Evolutionary conservation across 129 eudicot species (phyloP), one percentile per base, ranked within the genome.

Genomic region (Saussurea involucrata): DNA sequence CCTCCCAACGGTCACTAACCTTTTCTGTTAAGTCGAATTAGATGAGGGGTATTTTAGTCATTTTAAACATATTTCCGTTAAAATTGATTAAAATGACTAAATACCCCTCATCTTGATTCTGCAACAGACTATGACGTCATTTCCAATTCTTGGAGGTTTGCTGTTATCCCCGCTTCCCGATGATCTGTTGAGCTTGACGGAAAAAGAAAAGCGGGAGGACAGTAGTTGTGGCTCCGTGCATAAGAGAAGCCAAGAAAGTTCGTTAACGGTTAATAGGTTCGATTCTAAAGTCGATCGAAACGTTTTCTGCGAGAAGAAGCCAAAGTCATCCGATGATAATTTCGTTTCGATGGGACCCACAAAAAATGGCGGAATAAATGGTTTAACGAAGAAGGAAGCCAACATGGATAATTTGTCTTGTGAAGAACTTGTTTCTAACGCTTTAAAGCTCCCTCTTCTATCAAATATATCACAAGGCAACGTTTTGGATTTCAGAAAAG

Each of bases 71-170:
- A n/a, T n/a, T n/a, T n/a, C n/a, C n/a, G n/a, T n/a, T n/a, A n/a
- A n/a, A n/a, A 7, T 36, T 7, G 9, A 1, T 29, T 4, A 36
- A 36, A 36, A 11, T 7, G 12, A 12, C 44, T 3, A 11, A 61
- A 44, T 2, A 11, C 34, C 13, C 58, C 40, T 34, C 15, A 40
- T 64, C 25, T 34, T 68, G 61, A 66, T 68, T 46, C 28, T 80
- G 60, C 61, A 69, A 80, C 89, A 95, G 99, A 86, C 92, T 46
- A 92, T 95, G 99, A 95, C 99, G 57, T 88, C 97, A 22, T 85
- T 68, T 81, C 92, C 94, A 2, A 76, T 87, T 44, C 67, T 24
- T 53, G 92, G 90, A 42, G 83, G 83, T 60, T 78, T 60, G 55
- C 77, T 92, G 67, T 78, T 95, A 70, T 92, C 99, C 72, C 99